Percentiles rank a stretch among this genome's conserved stretches.
These are phyloP conservation scores for Backusella morwellensis DNA, from an alignment of 192 early-diverging fungal species.

Conservation along the genomic window DNA sequence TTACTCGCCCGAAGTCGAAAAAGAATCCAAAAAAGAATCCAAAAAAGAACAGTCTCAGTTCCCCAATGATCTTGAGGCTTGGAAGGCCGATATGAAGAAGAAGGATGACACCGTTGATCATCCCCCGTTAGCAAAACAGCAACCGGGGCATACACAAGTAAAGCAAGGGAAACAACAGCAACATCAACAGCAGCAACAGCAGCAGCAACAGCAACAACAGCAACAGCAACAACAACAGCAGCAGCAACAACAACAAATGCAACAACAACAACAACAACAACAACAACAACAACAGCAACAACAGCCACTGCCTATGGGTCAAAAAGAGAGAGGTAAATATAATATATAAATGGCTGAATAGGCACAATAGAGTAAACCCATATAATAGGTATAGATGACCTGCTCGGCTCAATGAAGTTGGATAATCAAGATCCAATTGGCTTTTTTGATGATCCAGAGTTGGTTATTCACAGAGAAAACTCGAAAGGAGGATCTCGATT, in stretches of 20 bases:
- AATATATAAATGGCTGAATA: not conserved
- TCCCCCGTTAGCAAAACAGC: not conserved
- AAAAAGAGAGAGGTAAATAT: not conserved
- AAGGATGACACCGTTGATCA: conserved; percentile 29
- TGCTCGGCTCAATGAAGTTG: not conserved
- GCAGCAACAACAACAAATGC: not conserved
- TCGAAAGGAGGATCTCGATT: conserved; percentile 55
- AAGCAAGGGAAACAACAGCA: not conserved
- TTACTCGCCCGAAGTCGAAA: conserved; percentile 51
- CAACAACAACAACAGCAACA: no score
- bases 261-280: no score
- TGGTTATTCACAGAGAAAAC: conserved; percentile 30
- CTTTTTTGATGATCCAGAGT: conserved; percentile 40
- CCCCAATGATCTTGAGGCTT: conserved; percentile 55
- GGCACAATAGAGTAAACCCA: no score
- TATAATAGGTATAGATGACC: not conserved
- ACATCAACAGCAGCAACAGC: not conserved
- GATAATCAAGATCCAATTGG: not conserved
- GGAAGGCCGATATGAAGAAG: conserved; percentile 60
- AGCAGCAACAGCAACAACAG: not conserved
- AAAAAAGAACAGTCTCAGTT: conserved; percentile 33
- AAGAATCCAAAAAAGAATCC: conserved; percentile 29
- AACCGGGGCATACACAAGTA: not conserved
- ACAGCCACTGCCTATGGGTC: not conserved
- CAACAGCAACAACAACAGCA: not conserved